A percentile compares a stretch with the other conserved stretches of the same genome.
phyloP scores from a whole-genome alignment of 164 flowering plant genomes.

The Macadamia integrifolia region DNA sequence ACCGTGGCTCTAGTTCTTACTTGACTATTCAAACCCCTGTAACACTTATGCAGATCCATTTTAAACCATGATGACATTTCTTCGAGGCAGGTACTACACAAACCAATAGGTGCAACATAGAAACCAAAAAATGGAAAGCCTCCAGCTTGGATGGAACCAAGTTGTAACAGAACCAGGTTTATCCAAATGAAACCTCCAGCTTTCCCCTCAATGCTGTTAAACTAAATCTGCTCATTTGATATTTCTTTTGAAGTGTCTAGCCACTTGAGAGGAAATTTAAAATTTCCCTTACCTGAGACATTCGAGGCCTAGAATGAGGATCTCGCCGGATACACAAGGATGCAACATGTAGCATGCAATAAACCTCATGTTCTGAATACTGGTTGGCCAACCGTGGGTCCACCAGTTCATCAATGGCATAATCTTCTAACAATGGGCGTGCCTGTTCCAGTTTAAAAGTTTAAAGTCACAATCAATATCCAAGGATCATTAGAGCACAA shows the following conservation, averaged over 20 bases:
- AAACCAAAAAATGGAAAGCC: no score
- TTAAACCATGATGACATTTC: background rate
- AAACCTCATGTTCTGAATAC: constrained; percentile 58
- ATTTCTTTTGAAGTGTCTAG: no score
- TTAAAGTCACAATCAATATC: constrained; percentile 4
- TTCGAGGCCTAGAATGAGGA: constrained; percentile 80
- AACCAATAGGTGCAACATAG: background rate
- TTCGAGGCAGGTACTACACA: no score
- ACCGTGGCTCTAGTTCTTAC: no score
- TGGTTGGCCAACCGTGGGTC: constrained; percentile 55
- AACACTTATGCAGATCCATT: background rate
- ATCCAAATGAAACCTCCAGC: background rate
- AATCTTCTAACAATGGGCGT: constrained; percentile 65
- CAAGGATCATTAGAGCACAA: background rate
- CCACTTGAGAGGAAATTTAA: no score
- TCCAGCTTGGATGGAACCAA: background rate
- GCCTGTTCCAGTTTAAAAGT: constrained; percentile 46
- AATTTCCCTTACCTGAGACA: constrained; percentile 73
- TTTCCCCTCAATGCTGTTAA: no score
- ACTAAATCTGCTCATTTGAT: no score
- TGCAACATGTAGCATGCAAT: constrained; percentile 71
- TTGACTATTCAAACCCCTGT: no score
- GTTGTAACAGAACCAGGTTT: background rate
- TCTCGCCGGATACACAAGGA: constrained; percentile 74
- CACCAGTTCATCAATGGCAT: constrained; percentile 51